These are phyloP conservation scores for Starmerella lactis-condensi DNA, from an alignment of 805 yeast species.

Conservation along the genomic window DNA sequence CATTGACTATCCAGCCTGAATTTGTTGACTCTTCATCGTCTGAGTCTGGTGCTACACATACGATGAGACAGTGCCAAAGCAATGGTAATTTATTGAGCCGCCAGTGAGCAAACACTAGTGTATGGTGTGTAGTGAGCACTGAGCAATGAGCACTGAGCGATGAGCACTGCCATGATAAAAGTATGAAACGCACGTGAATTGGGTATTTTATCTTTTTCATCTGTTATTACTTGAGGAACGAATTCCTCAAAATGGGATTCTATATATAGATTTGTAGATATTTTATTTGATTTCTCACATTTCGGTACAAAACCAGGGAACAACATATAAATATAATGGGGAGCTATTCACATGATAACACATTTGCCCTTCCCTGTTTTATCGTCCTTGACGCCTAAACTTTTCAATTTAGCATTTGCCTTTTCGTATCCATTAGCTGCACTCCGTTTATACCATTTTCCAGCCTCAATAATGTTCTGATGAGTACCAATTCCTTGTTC, in stretches of 20 bases:
- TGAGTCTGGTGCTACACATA: not conserved
- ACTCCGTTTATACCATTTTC: conserved; percentile 59
- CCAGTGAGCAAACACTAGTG: no score
- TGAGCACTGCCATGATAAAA: no score
- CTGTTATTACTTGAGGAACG: no score
- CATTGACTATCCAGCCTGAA: conserved; percentile 94
- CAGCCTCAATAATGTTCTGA: conserved; percentile 36
- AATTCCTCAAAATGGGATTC: no score
- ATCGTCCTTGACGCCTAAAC: conserved; percentile 6
- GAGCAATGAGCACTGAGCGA: no score
- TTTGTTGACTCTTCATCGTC: conserved; percentile 26
- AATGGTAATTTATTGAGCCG: conserved; percentile 11
- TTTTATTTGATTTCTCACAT: no score
- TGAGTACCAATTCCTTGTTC: conserved; percentile 80
- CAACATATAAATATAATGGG: not conserved
- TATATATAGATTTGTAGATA: no score
- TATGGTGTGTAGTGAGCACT: no score
- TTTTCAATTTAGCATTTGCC: conserved; percentile 26
- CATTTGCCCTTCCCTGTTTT: conserved; percentile 26
- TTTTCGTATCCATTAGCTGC: conserved; percentile 40
- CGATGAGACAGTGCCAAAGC: conserved; percentile 12
- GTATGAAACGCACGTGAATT: no score
- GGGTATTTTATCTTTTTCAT: no score
- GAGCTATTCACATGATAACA: conserved; percentile 23
- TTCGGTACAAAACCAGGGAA: no score